Evolutionary conservation across 2,329 filamentous ascomycete species (phyloP).

Genomic region (Mycosphaerella sp.): DNA sequence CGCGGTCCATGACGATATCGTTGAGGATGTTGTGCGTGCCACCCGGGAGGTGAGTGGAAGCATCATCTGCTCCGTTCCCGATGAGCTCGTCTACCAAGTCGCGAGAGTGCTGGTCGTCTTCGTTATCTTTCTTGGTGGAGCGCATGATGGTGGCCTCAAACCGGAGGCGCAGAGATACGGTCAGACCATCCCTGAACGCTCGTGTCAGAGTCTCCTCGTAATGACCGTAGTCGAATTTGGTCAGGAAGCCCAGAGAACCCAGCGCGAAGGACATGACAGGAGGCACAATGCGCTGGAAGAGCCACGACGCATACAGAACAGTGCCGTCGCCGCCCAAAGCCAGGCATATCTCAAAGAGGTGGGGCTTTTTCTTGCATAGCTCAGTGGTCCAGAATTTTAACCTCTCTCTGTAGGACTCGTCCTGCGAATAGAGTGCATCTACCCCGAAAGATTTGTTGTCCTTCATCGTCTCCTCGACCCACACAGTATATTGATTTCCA

Average conservation of each 20-base stretch:
- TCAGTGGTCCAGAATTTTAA: slow-evolving; percentile 77
- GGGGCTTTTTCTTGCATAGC: slow-evolving; percentile 69
- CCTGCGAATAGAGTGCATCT: slow-evolving; percentile 58
- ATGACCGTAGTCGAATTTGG: slow-evolving; percentile 86
- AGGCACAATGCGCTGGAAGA: slow-evolving; percentile 92
- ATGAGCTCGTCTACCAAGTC: slow-evolving; percentile 87
- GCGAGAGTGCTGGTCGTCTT: slow-evolving; percentile 37
- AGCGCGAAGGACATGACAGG: slow-evolving; percentile 87
- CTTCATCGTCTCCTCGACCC: slow-evolving; percentile 70
- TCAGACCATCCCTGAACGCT: slow-evolving; percentile 76
- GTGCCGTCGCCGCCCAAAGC: slow-evolving; percentile 84
- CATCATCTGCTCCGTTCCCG: slow-evolving; percentile 75
- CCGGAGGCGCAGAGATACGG: slow-evolving; percentile 75
- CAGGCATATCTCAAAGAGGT: slow-evolving; percentile 88
- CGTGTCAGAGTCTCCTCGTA: slow-evolving; percentile 62
- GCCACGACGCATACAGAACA: slow-evolving; percentile 90
- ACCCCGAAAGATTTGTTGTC: slow-evolving; percentile 67
- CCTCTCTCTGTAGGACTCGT: slow-evolving; percentile 49
- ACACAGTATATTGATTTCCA: slow-evolving; percentile 62
- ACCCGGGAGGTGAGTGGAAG: slow-evolving; percentile 77
- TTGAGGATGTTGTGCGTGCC: slow-evolving; percentile 87
- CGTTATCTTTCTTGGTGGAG: slow-evolving; percentile 47
- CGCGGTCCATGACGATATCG: slow-evolving; percentile 91
- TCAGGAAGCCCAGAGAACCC: slow-evolving; percentile 88
- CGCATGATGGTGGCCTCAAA: slow-evolving; percentile 96